phyloP scores from a whole-genome alignment of 2,329 filamentous ascomycete genomes.

The Fusarium haematococcum region DNA sequence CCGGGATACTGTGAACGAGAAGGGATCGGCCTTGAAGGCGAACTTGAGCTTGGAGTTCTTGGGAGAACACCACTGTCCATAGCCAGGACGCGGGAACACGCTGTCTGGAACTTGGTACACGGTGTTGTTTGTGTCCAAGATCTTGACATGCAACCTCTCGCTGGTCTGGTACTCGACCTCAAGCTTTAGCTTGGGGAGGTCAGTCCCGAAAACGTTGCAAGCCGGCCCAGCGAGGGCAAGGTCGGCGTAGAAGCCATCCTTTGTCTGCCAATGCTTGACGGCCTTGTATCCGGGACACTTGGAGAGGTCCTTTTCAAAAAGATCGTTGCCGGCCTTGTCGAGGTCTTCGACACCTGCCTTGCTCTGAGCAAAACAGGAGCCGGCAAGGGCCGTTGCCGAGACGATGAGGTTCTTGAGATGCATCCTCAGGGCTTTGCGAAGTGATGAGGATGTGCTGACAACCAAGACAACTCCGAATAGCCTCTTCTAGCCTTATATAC shows the following conservation, averaged over 20 bases:
- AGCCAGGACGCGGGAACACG: slow-evolving; percentile 68
- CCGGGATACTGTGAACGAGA: slow-evolving; percentile 72
- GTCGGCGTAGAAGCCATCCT: slow-evolving; percentile 73
- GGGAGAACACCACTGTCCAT: slow-evolving; percentile 35
- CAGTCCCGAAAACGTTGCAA: slow-evolving; percentile 84
- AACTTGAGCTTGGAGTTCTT: slow-evolving; percentile 60
- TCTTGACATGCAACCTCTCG: slow-evolving; percentile 77
- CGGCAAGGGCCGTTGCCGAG: slow-evolving; percentile 20
- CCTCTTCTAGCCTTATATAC: neutral
- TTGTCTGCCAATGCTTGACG: slow-evolving; percentile 65
- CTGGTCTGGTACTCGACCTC: slow-evolving; percentile 62
- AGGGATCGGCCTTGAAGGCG: slow-evolving; percentile 62
- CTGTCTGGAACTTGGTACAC: slow-evolving; percentile 81
- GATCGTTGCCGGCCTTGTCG: slow-evolving; percentile 28
- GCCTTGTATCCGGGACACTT: slow-evolving; percentile 76
- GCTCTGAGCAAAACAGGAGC: slow-evolving; percentile 32
- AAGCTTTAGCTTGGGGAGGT: slow-evolving; percentile 74
- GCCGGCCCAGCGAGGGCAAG: slow-evolving; percentile 75
- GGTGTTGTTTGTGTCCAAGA: slow-evolving; percentile 75
- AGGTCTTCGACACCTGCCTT: slow-evolving; percentile 34
- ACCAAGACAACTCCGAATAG: neutral
- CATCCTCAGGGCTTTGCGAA: slow-evolving; percentile 17
- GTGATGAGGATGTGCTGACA: neutral
- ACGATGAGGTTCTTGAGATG: slow-evolving; percentile 32
- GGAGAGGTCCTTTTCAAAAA: slow-evolving; percentile 38